Evolutionary conservation across 257 asterid genomes (phyloP).

Genomic region (Solanum virginianum): DNA sequence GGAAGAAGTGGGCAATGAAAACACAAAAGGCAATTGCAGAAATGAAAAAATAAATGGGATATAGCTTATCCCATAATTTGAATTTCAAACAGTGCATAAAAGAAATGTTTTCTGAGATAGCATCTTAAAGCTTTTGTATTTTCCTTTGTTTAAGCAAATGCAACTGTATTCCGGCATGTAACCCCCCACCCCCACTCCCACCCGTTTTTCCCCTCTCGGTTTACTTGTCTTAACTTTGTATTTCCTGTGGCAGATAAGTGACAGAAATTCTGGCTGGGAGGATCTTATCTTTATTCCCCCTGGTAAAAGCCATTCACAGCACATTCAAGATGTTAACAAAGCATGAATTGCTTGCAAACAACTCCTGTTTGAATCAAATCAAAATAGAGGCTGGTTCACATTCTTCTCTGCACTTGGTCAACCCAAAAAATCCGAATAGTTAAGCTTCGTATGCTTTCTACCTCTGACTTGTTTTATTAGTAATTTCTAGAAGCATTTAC

Average conservation of each 20-base stretch:
- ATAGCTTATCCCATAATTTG: background rate
- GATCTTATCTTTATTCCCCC: conserved; percentile 89
- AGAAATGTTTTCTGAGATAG: background rate
- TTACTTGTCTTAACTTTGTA: background rate
- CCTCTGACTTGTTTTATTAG: background rate
- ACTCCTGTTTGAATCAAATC: background rate
- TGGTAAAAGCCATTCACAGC: conserved; percentile 87
- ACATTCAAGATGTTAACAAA: conserved; percentile 61
- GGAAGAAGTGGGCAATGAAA: background rate
- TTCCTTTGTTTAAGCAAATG: background rate
- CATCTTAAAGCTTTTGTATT: background rate
- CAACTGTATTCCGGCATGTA: background rate
- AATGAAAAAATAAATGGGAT: background rate
- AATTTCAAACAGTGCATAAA: background rate
- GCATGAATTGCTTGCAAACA: conserved; percentile 9
- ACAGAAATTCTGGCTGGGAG: conserved; percentile 80
- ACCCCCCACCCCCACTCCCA: background rate
- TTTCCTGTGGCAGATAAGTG: conserved; percentile 38
- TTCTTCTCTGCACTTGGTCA: background rate
- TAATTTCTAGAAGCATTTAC: background rate
- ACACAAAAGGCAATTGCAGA: background rate
- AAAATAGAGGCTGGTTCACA: background rate
- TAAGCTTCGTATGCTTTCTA: background rate
- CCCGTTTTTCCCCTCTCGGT: background rate
- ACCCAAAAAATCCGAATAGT: background rate